Base-by-base conservation (phyloP, 2,329 filamentous ascomycete genomes). In the Curvularia lunata region DNA sequence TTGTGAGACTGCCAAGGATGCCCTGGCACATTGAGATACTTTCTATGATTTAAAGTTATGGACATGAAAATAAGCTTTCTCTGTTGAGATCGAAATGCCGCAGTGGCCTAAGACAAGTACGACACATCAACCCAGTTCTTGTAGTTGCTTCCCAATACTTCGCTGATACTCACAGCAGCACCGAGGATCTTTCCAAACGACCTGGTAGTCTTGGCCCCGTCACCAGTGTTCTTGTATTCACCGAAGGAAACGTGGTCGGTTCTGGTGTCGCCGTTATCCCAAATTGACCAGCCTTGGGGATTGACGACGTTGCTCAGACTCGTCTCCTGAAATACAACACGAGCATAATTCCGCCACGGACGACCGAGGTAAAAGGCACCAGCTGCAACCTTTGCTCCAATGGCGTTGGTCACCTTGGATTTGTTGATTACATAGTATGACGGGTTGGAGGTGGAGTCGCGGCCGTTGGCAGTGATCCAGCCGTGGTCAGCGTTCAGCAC, bases 191-290 rank as follows among this genome's bases (percentile, higher is more conserved):
- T 78, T 1, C 79, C 70, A 63, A 85, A 85, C 57, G 84, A 85
- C 48, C 86, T 77, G 0, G 78, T 80, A 0, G 85, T 85, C 18
- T 75, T 72, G 2, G 86, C 78, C 2, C 87, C 87, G 30, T 76
- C 69, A 1, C 87, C 87, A 1, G 80, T 81, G 73, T 89, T 89
- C 19, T 65, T 74, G 67, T 83, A 88, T 78, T 89, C 87, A 9
- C 75, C 84, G 61, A 84, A 88, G 25, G 78, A 72, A 1, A 88
- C 83, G 42, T 84, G 75, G 32, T 77, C 78, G 1, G 84, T 86
- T 34, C 80, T 78, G n/a, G 78, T 69, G 42, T 82, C 77, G 2
- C 76, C 77, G 1, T 64, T 75, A 56, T 80, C 81, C 87, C 87
- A 89, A 27, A 77, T 68, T 2, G 65, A 71, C 86, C 87, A 89